phyloP scores from a whole-genome alignment of 1,284 basidiomycete genomes.

The Bondarzewia mesenterica region DNA sequence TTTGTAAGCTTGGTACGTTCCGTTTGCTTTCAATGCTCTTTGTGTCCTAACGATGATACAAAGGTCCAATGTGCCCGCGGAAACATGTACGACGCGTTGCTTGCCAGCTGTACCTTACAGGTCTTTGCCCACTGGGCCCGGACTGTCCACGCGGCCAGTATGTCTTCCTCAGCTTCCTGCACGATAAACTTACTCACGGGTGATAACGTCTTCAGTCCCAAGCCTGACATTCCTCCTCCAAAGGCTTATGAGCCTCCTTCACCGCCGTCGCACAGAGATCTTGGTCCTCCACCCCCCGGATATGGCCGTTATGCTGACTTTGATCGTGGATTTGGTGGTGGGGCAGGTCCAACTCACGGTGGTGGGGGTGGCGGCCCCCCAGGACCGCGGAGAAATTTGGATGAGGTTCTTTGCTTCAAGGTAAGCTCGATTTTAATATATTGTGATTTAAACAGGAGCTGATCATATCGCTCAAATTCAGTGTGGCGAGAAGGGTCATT shows the following conservation, averaged over 20 bases:
- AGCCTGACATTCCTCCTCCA: slow-evolving; percentile 62
- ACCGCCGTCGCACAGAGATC: slow-evolving; percentile 67
- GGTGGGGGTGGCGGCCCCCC: slow-evolving; percentile 12
- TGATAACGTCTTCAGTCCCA: slow-evolving; percentile 42
- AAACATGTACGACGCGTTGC: slow-evolving; percentile 90
- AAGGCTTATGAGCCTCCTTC: slow-evolving; percentile 76
- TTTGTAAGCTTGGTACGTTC: slow-evolving; percentile 77
- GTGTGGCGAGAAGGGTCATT: slow-evolving; percentile 89
- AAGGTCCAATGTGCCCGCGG: slow-evolving; percentile 84
- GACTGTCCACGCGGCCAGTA: slow-evolving; percentile 91
- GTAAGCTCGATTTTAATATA: slow-evolving; percentile 29
- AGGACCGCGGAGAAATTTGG: slow-evolving; percentile 64
- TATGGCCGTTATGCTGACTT: slow-evolving; percentile 82
- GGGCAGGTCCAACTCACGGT: not conserved
- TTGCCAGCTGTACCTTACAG: slow-evolving; percentile 88
- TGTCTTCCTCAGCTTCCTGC: slow-evolving; percentile 27
- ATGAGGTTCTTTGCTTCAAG: slow-evolving; percentile 89
- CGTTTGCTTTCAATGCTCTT: not conserved
- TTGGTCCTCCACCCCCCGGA: slow-evolving; percentile 88
- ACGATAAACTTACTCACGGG: not conserved
- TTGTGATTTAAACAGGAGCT: slow-evolving; percentile 7
- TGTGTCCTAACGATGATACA: slow-evolving; percentile 1
- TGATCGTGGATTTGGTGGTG: slow-evolving; percentile 40
- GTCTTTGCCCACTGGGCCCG: slow-evolving; percentile 92
- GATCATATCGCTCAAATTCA: slow-evolving; percentile 22